Evolutionary conservation across 2,329 filamentous ascomycete genomes (phyloP).

Genomic region (Fusarium sp.): DNA sequence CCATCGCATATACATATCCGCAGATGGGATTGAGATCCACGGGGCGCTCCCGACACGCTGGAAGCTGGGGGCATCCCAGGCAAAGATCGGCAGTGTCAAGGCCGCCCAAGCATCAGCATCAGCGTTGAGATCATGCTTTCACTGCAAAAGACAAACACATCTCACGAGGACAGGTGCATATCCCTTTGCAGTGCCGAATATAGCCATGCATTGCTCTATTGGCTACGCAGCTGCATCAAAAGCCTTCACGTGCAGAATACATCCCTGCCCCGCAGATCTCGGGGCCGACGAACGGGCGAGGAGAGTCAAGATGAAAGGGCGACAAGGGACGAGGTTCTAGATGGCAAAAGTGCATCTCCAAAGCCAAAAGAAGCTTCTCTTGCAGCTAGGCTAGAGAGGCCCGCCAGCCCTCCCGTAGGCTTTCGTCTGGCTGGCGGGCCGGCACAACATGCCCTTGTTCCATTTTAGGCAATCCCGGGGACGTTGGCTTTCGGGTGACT

Average conservation of each 20-base stretch:
- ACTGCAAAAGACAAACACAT: neutral
- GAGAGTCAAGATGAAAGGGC: neutral
- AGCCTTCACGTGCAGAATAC: slow-evolving; percentile 7
- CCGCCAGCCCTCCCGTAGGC: neutral
- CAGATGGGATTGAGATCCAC: neutral
- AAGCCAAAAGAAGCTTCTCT: neutral
- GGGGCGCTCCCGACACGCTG: slow-evolving; percentile 9
- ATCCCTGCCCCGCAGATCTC: neutral
- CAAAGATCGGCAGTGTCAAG: slow-evolving; percentile 10
- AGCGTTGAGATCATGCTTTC: neutral
- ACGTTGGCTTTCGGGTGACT: neutral
- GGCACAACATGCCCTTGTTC: slow-evolving; percentile 9
- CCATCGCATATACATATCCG: neutral
- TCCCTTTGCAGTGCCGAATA: neutral
- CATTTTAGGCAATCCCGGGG: slow-evolving; percentile 34
- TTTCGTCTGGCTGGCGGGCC: neutral
- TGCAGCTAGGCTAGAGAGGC: neutral
- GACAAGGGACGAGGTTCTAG: neutral
- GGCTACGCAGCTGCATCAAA: neutral
- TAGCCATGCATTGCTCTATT: neutral
- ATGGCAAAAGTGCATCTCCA: neutral
- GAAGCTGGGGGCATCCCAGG: slow-evolving; percentile 20
- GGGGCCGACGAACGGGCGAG: neutral
- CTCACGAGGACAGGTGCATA: slow-evolving; percentile 2
- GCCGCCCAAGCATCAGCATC: neutral